A percentile compares a stretch with the other conserved stretches of the same genome.
Evolutionary conservation across 306 rosid genomes (phyloP).

Genomic region (Lathyrus oleraceus): DNA sequence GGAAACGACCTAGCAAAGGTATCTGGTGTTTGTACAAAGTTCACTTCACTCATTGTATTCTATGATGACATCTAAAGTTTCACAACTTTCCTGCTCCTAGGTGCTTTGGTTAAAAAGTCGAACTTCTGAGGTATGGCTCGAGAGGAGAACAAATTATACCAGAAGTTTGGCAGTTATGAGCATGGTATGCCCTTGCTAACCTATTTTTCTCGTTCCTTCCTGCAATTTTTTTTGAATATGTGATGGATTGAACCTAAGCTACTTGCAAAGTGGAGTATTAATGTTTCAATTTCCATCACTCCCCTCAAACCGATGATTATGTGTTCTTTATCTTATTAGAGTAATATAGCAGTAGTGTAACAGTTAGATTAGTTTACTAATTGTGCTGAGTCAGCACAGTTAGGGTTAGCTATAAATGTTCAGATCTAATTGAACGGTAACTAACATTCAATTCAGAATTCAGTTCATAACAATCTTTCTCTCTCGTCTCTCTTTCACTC

Average conservation of each 20-base stretch:
- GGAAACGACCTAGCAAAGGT: slow-evolving; percentile 93
- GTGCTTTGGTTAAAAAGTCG: slow-evolving; percentile 99
- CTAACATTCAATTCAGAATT: too few species aligned
- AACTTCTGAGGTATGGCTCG: slow-evolving; percentile 95
- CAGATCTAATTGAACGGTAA: too few species aligned
- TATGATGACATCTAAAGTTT: slow-evolving; percentile 33
- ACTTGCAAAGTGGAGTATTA: background rate
- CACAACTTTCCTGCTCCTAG: slow-evolving; percentile 44
- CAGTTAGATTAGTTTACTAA: too few species aligned
- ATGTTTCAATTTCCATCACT: background rate
- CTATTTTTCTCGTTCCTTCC: slow-evolving; percentile 23
- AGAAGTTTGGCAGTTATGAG: slow-evolving; percentile 99
- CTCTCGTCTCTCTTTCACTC: too few species aligned
- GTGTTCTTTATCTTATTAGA: background rate
- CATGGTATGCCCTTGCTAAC: slow-evolving; percentile 64
- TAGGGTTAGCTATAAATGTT: too few species aligned
- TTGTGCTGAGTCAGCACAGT: too few species aligned
- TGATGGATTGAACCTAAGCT: background rate
- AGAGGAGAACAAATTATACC: slow-evolving; percentile 96
- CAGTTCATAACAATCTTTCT: too few species aligned
- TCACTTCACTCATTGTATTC: slow-evolving; percentile 19
- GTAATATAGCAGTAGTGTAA: too few species aligned
- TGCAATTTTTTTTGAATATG: slow-evolving; percentile 16
- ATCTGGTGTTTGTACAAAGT: slow-evolving; percentile 21
- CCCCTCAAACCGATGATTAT: background rate